phyloP scores from a whole-genome alignment of 2,329 filamentous ascomycete species.

The Botrytis porri region DNA sequence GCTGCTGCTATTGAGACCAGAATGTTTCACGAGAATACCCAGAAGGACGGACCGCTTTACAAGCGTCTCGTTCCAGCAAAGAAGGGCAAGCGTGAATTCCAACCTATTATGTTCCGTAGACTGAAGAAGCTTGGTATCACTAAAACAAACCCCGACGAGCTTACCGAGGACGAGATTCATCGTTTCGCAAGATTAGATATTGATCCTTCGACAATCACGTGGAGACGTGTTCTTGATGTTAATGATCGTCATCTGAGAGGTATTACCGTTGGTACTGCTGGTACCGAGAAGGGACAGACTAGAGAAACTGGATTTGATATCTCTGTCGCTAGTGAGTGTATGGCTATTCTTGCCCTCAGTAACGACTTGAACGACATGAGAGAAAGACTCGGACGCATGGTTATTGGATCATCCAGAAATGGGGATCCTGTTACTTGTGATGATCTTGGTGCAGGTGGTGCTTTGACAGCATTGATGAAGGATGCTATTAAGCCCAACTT shows the following conservation, averaged over 20 bases:
- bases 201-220: conserved; percentile 94
- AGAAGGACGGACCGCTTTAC: conserved; percentile 86
- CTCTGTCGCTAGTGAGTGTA: conserved; percentile 94
- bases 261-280: conserved; percentile 81
- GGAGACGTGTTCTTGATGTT: conserved; percentile 92
- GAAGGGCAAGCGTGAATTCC: conserved; percentile 84
- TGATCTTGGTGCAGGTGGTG: conserved; percentile 88
- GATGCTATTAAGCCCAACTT: conserved; percentile 98
- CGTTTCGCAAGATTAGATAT: conserved; percentile 94
- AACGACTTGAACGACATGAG: conserved; percentile 85
- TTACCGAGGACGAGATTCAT: conserved; percentile 84
- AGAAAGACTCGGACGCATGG: conserved; percentile 91
- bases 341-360: conserved; percentile 95
- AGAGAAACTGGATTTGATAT: conserved; percentile 96
- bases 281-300: conserved; percentile 85
- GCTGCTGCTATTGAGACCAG: conserved; percentile 95
- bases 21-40: conserved; percentile 96
- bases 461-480: conserved; percentile 91
- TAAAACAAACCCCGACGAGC: conserved; percentile 87
- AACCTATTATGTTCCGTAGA: conserved; percentile 86
- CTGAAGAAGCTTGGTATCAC: conserved; percentile 94
- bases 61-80: conserved; percentile 83
- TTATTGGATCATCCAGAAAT: conserved; percentile 78
- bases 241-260: conserved; percentile 93
- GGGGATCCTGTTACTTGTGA: conserved; percentile 95